Evolutionary conservation across 2,329 filamentous ascomycete species (phyloP).

Genomic region (Coniochaeta prunicola): DNA sequence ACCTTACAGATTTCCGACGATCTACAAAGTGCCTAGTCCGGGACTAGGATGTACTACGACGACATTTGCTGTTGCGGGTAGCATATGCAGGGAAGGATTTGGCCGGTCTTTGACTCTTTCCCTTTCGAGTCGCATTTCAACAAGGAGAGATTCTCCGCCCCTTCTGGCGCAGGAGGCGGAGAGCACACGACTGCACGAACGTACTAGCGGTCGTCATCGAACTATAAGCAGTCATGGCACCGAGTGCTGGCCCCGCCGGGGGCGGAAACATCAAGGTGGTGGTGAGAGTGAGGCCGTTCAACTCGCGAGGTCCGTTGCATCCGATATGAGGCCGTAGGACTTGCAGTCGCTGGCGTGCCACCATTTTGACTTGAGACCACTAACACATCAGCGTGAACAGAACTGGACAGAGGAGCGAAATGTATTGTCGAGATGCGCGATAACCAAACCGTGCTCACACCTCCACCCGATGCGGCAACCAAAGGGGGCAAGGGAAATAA

Average conservation of each 20-base stretch:
- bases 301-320: conserved; percentile 66
- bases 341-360: background rate
- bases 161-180: background rate
- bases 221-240: conserved; percentile 45
- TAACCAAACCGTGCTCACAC: conserved; percentile 77
- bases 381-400: conserved; percentile 36
- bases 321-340: background rate
- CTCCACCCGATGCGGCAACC: conserved; percentile 56
- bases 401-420: conserved; percentile 86
- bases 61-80: background rate
- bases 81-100: background rate
- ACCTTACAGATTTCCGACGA: background rate
- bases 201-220: background rate
- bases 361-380: background rate
- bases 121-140: background rate
- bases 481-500: conserved; percentile 58
- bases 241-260: conserved; percentile 33
- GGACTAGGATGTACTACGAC: background rate
- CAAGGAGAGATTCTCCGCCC: background rate
- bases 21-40: background rate
- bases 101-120: background rate
- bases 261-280: conserved; percentile 99
- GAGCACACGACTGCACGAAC: background rate
- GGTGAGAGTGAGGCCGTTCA: conserved; percentile 93
- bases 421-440: conserved; percentile 97